Evolutionary conservation across 2,329 filamentous ascomycete species (phyloP), one percentile per base, ranked within the genome.

Genomic region (Cladophialophora chaetospira): DNA sequence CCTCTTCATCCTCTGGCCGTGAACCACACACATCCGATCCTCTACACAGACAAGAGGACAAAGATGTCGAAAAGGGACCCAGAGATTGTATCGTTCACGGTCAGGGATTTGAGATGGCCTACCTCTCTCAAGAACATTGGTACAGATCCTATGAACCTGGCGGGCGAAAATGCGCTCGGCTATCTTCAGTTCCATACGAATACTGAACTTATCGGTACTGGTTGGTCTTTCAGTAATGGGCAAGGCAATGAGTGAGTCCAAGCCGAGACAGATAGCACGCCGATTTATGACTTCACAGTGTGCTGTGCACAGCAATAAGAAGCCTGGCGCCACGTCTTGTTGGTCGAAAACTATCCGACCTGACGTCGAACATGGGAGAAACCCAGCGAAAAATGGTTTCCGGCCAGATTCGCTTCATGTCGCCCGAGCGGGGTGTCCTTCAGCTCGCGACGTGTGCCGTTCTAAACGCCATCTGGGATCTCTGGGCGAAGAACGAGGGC

Each of bases 71-170:
- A 13, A 6, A 13, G 13, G 13, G 29, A 33, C 29, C 29, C 29
- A 8, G 29, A 8, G 29, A 54, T 54, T 4, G 49, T 42, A 15
- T 23, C 23, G 13, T 55, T 55, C 25, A 33, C 42, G 4, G 29
- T 47, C 13, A n/a, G 25, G n/a, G 54, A 57, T 45, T n/a, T 57
- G 29, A 31, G 54, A 17, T 57, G 36, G 23, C 54, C 54, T 3
- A 97, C 91, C n/a, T 96, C 91, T 36, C 85, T 97, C 60, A 91
- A 96, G 76, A 94, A 93, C 78, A 96, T 91, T n/a, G 91, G 91
- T 68, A 95, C 90, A 6, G 92, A 97, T 82, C 92, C 91, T 69
- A 97, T 96, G 92, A 96, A 97, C 70, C 88, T 89, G 2, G 91
- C 91, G 2, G 89, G 91, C 60, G 91, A 96, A 29, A 79, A 87